Conservation (phyloP, 2,329 filamentous ascomycete genomes). For the Colletotrichum falcatum region DNA sequence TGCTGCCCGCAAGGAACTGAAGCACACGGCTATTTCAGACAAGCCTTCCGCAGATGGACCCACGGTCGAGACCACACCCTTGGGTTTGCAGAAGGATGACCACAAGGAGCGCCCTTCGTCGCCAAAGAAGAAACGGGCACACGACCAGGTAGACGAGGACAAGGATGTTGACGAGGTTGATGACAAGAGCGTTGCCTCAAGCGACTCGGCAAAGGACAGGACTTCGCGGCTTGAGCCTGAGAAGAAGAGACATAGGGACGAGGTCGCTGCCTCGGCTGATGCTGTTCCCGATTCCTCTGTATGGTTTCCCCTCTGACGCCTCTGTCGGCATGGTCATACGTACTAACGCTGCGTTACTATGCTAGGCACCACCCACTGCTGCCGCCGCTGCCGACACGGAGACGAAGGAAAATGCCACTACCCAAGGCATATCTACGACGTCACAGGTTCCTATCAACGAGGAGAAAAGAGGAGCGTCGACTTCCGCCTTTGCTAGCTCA, state of each 20-base stretch:
- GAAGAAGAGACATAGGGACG: slow-evolving; percentile 73
- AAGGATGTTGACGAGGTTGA: slow-evolving; percentile 58
- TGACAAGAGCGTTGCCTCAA: slow-evolving; percentile 55
- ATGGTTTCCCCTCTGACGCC: neutral
- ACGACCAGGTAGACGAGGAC: slow-evolving; percentile 67
- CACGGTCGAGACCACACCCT: slow-evolving; percentile 44
- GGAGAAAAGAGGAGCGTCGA: slow-evolving; percentile 57
- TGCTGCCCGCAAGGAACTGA: slow-evolving; percentile 72
- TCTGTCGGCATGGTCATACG: neutral
- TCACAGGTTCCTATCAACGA: slow-evolving; percentile 24
- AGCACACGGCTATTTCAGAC: slow-evolving; percentile 73
- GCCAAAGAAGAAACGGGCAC: slow-evolving; percentile 73
- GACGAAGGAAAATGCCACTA: slow-evolving; percentile 37
- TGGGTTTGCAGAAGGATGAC: slow-evolving; percentile 51
- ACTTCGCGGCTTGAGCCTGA: slow-evolving; percentile 65
- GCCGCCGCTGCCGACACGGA: slow-evolving; percentile 15
- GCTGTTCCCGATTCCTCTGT: slow-evolving; percentile 19
- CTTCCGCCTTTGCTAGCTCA: slow-evolving; percentile 75
- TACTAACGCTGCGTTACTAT: slow-evolving; percentile 11
- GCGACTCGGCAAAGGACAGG: slow-evolving; percentile 62
- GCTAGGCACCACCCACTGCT: slow-evolving; percentile 21
- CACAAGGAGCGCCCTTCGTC: slow-evolving; percentile 66
- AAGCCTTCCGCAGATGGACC: slow-evolving; percentile 48
- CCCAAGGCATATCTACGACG: slow-evolving; percentile 45
- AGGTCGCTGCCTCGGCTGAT: slow-evolving; percentile 50